Evolutionary conservation across 306 rosid genomes (phyloP).

Genomic region (Trifolium dubium): DNA sequence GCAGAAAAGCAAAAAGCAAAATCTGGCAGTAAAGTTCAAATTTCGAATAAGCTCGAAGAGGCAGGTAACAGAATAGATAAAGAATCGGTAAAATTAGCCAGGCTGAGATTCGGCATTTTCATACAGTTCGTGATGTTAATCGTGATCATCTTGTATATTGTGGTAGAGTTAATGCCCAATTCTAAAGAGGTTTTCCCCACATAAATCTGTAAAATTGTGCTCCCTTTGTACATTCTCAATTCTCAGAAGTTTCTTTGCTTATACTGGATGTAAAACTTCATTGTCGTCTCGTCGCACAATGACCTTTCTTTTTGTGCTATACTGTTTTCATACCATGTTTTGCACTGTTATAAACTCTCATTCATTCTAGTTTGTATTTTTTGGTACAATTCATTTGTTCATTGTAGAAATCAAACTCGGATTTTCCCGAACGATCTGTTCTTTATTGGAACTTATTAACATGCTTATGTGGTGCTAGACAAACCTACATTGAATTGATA

Average conservation of each 20-base stretch:
- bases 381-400: no score
- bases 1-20: slow-evolving; percentile 53
- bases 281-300: slow-evolving; percentile 17
- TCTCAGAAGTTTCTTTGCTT: slow-evolving; percentile 20
- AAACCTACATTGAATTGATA: no score
- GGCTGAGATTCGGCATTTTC: slow-evolving; percentile 47
- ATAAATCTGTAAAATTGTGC: slow-evolving; percentile 46
- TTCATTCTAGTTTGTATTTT: slow-evolving; percentile 11
- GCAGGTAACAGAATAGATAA: slow-evolving; percentile 42
- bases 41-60: slow-evolving; percentile 39
- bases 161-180: slow-evolving; percentile 44
- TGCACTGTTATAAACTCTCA: slow-evolving; percentile 10
- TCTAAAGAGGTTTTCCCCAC: slow-evolving; percentile 70
- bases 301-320: slow-evolving; percentile 33
- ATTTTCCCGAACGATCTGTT: no score
- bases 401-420: no score
- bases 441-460: no score
- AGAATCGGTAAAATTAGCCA: slow-evolving; percentile 45
- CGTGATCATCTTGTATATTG: slow-evolving; percentile 48
- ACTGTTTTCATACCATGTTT: slow-evolving; percentile 39
- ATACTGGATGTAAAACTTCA: slow-evolving; percentile 4
- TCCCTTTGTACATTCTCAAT: slow-evolving; percentile 46
- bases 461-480: no score
- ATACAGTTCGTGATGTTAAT: slow-evolving; percentile 58
- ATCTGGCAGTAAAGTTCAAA: slow-evolving; percentile 51